These are phyloP conservation scores for Camillea tinctor DNA, from an alignment of 2,329 filamentous ascomycete genomes.

Conservation along the genomic window DNA sequence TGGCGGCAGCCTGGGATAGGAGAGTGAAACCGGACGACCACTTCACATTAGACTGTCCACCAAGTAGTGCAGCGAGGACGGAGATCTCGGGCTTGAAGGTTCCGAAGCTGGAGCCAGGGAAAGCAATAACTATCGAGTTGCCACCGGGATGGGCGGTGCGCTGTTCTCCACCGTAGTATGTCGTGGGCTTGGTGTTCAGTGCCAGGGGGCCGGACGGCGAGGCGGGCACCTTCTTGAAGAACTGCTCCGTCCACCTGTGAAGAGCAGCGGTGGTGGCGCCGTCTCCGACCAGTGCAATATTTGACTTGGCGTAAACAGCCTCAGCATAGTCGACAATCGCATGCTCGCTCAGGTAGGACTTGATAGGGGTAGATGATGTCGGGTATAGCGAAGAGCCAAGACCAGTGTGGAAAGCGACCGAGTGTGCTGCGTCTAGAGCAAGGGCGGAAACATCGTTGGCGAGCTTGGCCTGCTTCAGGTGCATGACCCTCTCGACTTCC, in stretches of 20 bases:
- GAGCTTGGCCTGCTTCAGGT: slow-evolving; percentile 73
- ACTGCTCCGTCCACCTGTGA: slow-evolving; percentile 87
- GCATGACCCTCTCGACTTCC: slow-evolving; percentile 75
- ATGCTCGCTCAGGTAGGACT: slow-evolving; percentile 77
- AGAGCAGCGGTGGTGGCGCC: slow-evolving; percentile 75
- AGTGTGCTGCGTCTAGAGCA: slow-evolving; percentile 82
- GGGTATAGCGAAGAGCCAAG: slow-evolving; percentile 79
- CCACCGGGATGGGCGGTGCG: slow-evolving; percentile 74
- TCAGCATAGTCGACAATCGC: slow-evolving; percentile 73
- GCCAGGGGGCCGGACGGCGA: slow-evolving; percentile 50
- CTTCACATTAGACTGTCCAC: slow-evolving; percentile 89
- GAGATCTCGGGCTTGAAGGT: slow-evolving; percentile 87
- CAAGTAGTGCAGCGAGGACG: slow-evolving; percentile 85
- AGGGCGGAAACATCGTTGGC: slow-evolving; percentile 61
- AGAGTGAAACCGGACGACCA: slow-evolving; percentile 93
- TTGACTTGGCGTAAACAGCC: slow-evolving; percentile 81
- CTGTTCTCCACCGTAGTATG: slow-evolving; percentile 95
- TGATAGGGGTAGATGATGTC: slow-evolving; percentile 66
- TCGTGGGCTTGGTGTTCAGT: slow-evolving; percentile 63
- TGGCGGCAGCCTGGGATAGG: slow-evolving; percentile 73
- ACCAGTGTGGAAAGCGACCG: slow-evolving; percentile 60
- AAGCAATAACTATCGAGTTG: slow-evolving; percentile 85
- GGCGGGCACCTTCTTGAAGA: slow-evolving; percentile 73
- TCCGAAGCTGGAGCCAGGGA: slow-evolving; percentile 81
- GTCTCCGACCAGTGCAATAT: slow-evolving; percentile 88